phyloP scores from a whole-genome alignment of 805 yeast species.

The Nakazawaea ishiwadae region DNA sequence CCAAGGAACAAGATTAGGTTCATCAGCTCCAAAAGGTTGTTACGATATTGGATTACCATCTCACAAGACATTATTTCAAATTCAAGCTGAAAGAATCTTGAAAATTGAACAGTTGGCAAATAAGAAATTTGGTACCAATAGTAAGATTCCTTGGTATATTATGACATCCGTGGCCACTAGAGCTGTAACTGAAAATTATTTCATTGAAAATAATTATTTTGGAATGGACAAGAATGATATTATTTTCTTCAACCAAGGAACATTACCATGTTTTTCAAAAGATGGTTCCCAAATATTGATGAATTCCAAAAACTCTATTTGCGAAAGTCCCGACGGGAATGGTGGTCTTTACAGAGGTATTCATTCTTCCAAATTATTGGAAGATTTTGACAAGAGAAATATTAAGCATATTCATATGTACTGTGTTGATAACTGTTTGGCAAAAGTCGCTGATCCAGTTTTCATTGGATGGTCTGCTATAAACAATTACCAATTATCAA shows the following conservation, averaged over 20 bases:
- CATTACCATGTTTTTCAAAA: constrained; percentile 78
- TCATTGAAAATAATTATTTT: constrained; percentile 57
- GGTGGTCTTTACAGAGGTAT: constrained; percentile 94
- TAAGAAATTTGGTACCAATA: constrained; percentile 21
- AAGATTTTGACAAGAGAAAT: constrained; percentile 62
- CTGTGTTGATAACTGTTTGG: constrained; percentile 93
- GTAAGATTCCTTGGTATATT: constrained; percentile 72
- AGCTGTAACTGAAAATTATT: constrained; percentile 65
- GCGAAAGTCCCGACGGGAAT: constrained; percentile 95
- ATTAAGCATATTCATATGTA: constrained; percentile 92
- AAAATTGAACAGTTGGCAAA: constrained; percentile 57
- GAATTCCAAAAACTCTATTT: constrained; percentile 48
- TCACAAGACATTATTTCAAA: constrained; percentile 76
- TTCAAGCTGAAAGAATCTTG: constrained; percentile 83
- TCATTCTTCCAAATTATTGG: constrained; percentile 53
- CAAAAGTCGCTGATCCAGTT: constrained; percentile 88
- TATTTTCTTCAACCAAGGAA: constrained; percentile 88
- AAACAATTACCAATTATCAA: constrained; percentile 69
- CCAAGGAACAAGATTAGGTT: constrained; percentile 94
- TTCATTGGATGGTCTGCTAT: constrained; percentile 80
- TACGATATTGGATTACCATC: constrained; percentile 85
- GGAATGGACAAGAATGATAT: constrained; percentile 63
- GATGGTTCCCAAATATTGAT: constrained; percentile 69
- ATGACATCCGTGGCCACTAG: constrained; percentile 95
- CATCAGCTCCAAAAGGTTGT: constrained; percentile 90